Base-by-base conservation (phyloP, 345 rosid genomes). In the Populus euphratica region DNA sequence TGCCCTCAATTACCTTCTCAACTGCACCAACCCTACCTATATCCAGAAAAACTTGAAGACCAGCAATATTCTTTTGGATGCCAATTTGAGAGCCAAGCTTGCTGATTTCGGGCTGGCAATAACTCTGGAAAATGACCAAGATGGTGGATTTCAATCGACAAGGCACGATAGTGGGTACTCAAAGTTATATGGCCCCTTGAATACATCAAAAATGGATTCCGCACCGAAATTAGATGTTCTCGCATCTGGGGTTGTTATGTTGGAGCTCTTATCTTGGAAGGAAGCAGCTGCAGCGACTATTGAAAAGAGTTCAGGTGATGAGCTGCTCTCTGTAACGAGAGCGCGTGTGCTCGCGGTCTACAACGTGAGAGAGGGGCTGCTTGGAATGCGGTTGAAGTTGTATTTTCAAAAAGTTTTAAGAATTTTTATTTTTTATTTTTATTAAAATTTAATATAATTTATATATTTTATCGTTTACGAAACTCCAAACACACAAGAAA, bases 171-270 rank as follows among this genome's bases (percentile, higher is more conserved):
- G 87, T 92, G 12, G 98, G 97, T 59, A 90, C 91, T 39, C 92
- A 93, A 59, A 97, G 98, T 20, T 95, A 93, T 71, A 83, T 95
- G 92, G 90, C 98, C 31, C 99, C 98, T 33, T 0, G 99, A 95
- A 83, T 95, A 92, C 76, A 81, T 93, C 0, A 96, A 95, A 79
- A 91, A 93, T 41, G 99, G 99, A 69, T 83, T 93, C n/a, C 74
- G 90, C 98, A 23, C 87, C 97, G 4, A 92, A 91, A 69, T 78
- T 95, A 14, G 99, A 95, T 72, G 97, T 93, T 56, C 93, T 90
- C 39, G 92, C 96, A 7, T 93, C 88, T 11, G 99, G 99, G 70
- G 96, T 95, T 23, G 87, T 93, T 70, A 70, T 93, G 64, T 81
- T 92, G 86, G 98, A 92, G 91, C 93, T 93, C 70, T 82, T 93